Conservation (phyloP, 2,329 filamentous ascomycete species). For the Exophiala sp. region DNA sequence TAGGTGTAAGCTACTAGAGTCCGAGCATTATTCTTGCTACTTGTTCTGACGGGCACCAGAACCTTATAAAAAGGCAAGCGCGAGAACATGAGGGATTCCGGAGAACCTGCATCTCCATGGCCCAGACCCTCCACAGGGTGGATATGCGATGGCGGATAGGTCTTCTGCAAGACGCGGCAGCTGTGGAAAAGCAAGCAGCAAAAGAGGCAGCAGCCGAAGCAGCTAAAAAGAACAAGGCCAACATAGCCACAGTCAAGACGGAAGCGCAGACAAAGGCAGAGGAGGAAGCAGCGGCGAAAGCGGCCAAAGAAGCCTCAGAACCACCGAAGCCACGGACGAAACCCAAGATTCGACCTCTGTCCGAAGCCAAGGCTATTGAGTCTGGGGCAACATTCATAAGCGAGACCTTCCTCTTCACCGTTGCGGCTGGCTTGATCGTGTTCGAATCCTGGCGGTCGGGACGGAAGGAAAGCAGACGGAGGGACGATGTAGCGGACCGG, state of each 20-base stretch:
- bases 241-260: constrained; percentile 59
- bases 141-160: constrained; percentile 68
- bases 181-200: constrained; percentile 42
- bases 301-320: constrained; percentile 41
- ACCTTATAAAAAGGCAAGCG: constrained; percentile 64
- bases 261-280: constrained; percentile 58
- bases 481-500: constrained; percentile 60
- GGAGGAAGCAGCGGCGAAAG: constrained; percentile 47
- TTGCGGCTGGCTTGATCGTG: constrained; percentile 60
- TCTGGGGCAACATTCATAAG: constrained; percentile 67
- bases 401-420: constrained; percentile 63
- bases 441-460: constrained; percentile 61
- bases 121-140: constrained; percentile 61
- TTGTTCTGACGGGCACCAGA: constrained; percentile 44
- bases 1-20: constrained; percentile 52
- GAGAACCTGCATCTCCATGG: constrained; percentile 58
- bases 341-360: constrained; percentile 60
- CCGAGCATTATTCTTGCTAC: background rate
- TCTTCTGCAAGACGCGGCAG: constrained; percentile 59
- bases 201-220: constrained; percentile 52
- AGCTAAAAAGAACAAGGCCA: constrained; percentile 53
- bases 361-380: constrained; percentile 66
- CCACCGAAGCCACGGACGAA: constrained; percentile 45
- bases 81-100: constrained; percentile 67
- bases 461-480: constrained; percentile 57